Evolutionary conservation across 2,329 filamentous ascomycete genomes (phyloP), one percentile per base, ranked within the genome.

Genomic region (Tolypocladium nubicola): DNA sequence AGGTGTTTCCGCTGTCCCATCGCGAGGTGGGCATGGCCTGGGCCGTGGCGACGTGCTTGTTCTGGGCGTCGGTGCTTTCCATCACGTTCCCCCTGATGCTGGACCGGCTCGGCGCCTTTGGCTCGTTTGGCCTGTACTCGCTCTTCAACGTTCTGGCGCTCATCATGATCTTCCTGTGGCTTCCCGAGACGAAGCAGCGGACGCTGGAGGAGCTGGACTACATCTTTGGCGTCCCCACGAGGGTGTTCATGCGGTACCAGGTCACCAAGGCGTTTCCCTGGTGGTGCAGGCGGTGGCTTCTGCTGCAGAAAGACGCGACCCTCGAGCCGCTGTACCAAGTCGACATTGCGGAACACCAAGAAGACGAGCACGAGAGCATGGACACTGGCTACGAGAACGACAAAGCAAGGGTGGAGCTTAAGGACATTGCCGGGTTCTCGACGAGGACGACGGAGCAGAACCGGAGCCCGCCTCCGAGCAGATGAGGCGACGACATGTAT

Each of bases 21-120:
- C 79, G 86, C 64, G 86, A 89, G 66, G 78, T 88, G 30, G 86
- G 86, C 57, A 89, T 89, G 86, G 80, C 79, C 0, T 88, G 80
- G 70, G 81, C 84, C 9, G 85, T 88, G 10, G 83, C 85, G 1
- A 87, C 83, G 0, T 86, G 83, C 60, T 74, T 86, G 9, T 79
- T 79, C 64, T 83, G 78, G 78, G 82, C 81, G 0, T 76, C 80
- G 0, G 79, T 88, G 0, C 71, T 85, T 52, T 79, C 80, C n/a
- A 80, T 88, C 55, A 86, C 83, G 0, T 84, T 85, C 64, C 84
- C 83, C 2, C 73, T 79, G 52, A 78, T 86, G 71, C 69, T 85
- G 14, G 67, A 68, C 3, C 64, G 67, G 13, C 61, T 80, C 0
- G 69, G 71, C 3, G 73, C 77, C 1, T 65, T 76, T 4, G 80